These are phyloP conservation scores for Daphne laureola DNA, from an alignment of 441 rosid genomes.

Conservation along the genomic window DNA sequence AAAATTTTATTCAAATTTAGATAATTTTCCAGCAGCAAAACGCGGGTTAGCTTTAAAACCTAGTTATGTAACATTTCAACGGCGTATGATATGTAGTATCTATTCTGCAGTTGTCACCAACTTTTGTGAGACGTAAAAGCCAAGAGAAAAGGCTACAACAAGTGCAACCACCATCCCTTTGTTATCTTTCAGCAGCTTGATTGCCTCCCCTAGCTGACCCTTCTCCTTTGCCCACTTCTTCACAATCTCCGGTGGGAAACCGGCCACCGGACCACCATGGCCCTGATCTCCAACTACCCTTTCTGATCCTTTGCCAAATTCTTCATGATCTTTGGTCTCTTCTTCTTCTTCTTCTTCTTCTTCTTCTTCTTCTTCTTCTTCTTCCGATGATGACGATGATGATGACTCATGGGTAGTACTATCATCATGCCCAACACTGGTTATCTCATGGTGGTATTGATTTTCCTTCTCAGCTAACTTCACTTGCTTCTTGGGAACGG, in stretches of 20 bases:
- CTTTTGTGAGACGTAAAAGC: constrained; percentile 23
- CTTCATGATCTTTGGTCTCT: no score
- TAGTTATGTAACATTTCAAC: no score
- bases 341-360: no score
- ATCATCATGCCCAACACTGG: background rate
- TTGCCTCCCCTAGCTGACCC: constrained; percentile 13
- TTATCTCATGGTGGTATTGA: constrained; percentile 2
- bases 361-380: background rate
- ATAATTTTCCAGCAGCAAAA: no score
- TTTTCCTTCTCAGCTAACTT: background rate
- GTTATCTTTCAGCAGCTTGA: constrained; percentile 21
- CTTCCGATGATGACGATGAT: background rate
- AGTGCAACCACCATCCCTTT: constrained; percentile 23
- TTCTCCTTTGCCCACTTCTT: constrained; percentile 15
- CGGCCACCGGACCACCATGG: background rate
- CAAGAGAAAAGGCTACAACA: constrained; percentile 35
- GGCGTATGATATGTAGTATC: no score
- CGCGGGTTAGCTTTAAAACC: no score
- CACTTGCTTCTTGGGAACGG: constrained; percentile 23
- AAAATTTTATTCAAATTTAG: no score
- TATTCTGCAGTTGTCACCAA: constrained; percentile 4
- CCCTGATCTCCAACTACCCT: background rate
- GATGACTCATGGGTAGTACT: background rate
- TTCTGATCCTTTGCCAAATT: background rate
- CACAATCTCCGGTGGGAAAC: constrained; percentile 7